Evolutionary conservation across 352 stramenopile genomes (phyloP).

Genomic region (Phytophthora nicotianae): DNA sequence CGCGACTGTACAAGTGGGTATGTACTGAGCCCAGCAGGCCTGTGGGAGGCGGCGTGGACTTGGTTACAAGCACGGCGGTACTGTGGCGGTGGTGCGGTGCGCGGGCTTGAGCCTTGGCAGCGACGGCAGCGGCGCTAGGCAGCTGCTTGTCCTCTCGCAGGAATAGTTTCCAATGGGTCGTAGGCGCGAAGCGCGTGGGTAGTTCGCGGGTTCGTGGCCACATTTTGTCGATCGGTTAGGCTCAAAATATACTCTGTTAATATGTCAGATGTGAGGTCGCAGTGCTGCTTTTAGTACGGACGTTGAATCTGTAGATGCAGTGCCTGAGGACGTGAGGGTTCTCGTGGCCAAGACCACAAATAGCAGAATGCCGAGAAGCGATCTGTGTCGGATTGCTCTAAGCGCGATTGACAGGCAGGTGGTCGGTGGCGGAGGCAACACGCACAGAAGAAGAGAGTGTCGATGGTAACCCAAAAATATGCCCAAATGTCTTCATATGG

Average conservation of each 20-base stretch:
- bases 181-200: conserved; percentile 32
- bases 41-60: conserved; percentile 9
- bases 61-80: conserved; percentile 9
- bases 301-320: conserved; percentile 10
- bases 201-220: conserved; percentile 39
- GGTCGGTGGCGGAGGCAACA: conserved; percentile 18
- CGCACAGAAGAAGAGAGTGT: conserved; percentile 6
- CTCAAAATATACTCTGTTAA: conserved; percentile 20
- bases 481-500: not conserved
- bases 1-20: conserved; percentile 19
- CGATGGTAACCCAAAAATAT: not conserved
- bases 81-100: conserved; percentile 40
- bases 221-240: conserved; percentile 16
- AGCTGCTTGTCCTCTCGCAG: conserved; percentile 33
- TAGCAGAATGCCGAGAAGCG: conserved; percentile 20
- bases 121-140: conserved; percentile 9
- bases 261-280: conserved; percentile 5
- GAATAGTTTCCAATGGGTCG: conserved; percentile 38
- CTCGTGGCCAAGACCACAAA: conserved; percentile 19
- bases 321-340: conserved; percentile 9
- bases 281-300: conserved; percentile 6
- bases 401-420: conserved; percentile 13
- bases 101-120: conserved; percentile 14
- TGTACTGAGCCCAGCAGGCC: conserved; percentile 25
- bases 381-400: not conserved